Evolutionary conservation across 2,329 filamentous ascomycete genomes (phyloP), one percentile per base, ranked within the genome.

Genomic region (Cytospora leucostoma): DNA sequence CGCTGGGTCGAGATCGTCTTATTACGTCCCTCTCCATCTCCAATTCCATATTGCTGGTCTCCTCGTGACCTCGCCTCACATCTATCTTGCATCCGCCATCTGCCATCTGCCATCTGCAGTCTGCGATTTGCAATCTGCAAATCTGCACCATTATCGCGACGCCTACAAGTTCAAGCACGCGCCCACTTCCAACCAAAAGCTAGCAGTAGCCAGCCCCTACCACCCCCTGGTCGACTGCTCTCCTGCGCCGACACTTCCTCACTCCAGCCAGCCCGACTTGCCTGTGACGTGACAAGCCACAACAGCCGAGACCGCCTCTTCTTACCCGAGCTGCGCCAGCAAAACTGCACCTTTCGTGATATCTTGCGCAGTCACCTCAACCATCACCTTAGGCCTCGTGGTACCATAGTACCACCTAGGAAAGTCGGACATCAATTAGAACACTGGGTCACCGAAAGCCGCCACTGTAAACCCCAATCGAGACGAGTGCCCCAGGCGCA

Each of bases 1-100:
- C 57, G 40, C 54, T 58, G 19, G 37, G 55, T 62, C 63, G 44
- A 57, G 7, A 47, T 51, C 50, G 49, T 54, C 54, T 38, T 21
- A 50, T 54, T 17, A 53, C 52, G 49, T 54, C 54, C 49, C 33
- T 40, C 50, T 17, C 47, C 52, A 59, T 32, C 49, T n/a, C 32
- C 59, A 21, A 44, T 47, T 40, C 49, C 59, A 21, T 19, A 40
- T 34, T 57, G 21, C 49, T 58, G 63, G 63, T 55, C 54, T 33
- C 37, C 17, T 15, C 52, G 59, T 53, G 37, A 55, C 58, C 59
- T 32, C 32, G 37, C 44, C 57, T 55, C 33, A 34, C n/a, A 37
- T 35, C 52, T 35, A 35, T 32, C 62, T 27, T 49, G 53, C 47
- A 60, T 55, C 51, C 60, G 61, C 33, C 50, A 37, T 19, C 51